A percentile compares a stretch with the other conserved stretches of the same genome.
These are phyloP conservation scores for Pythium phragmiticola DNA, from an alignment of 352 stramenopile species.

Conservation along the genomic window DNA sequence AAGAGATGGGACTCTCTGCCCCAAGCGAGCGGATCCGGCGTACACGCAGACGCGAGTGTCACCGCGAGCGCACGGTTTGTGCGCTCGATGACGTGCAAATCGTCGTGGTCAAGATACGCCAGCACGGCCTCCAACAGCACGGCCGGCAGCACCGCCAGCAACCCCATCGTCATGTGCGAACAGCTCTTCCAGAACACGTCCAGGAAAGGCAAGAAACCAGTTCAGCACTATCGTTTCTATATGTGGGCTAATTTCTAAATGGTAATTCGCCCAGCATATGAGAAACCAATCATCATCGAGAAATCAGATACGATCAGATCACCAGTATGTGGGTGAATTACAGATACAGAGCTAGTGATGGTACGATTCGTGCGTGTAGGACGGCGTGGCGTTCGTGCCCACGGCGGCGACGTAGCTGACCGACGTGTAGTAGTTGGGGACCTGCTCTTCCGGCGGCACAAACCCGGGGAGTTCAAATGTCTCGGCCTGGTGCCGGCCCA, in stretches of 20 bases:
- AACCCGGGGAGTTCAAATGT: slow-evolving; percentile 31
- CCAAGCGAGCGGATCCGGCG: not conserved
- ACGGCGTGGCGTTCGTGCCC: slow-evolving; percentile 1
- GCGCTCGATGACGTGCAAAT: slow-evolving; percentile 5
- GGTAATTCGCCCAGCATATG: too few relatives aligned
- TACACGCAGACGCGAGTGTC: not conserved
- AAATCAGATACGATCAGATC: not conserved
- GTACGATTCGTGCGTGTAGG: not conserved
- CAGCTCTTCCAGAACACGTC: too few relatives aligned
- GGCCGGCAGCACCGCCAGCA: slow-evolving; percentile 1
- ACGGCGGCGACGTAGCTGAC: slow-evolving; percentile 12
- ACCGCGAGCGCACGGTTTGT: not conserved
- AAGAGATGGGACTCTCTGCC: not conserved
- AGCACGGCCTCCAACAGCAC: slow-evolving; percentile 4
- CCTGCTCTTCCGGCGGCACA: slow-evolving; percentile 32
- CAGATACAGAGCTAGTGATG: not conserved
- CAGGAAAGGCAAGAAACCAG: too few relatives aligned
- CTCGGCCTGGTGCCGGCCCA: slow-evolving; percentile 25
- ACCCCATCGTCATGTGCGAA: not conserved
- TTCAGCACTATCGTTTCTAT: too few relatives aligned
- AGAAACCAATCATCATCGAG: not conserved
- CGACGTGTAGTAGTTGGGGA: slow-evolving; percentile 23
- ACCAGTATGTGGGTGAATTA: too few relatives aligned
- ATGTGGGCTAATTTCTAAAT: too few relatives aligned
- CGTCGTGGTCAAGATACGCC: not conserved